Percentiles rank a stretch among this genome's conserved stretches.
Evolutionary conservation across 208 protist genomes (phyloP).

Genomic region (Tritrichomonas musculus): DNA sequence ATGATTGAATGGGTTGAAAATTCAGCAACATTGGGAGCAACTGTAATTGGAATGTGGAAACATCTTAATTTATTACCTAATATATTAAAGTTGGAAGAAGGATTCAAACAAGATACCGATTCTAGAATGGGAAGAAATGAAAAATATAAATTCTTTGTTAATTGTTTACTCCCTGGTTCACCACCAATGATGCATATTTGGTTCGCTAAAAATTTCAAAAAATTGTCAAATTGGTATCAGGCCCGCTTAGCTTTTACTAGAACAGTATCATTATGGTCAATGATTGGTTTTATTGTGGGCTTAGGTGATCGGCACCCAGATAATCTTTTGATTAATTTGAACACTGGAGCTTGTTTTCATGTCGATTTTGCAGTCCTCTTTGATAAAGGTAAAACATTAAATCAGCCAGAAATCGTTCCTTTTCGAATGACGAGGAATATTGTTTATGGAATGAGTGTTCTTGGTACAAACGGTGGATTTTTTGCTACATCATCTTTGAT

Average conservation of each 20-base stretch:
- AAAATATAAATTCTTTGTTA: background rate
- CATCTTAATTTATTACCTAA: background rate
- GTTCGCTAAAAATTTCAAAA: constrained; percentile 71
- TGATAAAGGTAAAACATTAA: constrained; percentile 79
- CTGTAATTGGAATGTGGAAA: background rate
- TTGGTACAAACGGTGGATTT: constrained; percentile 77
- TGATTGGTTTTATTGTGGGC: constrained; percentile 83
- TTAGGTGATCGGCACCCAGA: constrained; percentile 77
- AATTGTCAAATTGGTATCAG: constrained; percentile 73
- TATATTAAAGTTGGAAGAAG: background rate
- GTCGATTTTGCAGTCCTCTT: constrained; percentile 88
- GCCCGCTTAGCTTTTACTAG: constrained; percentile 70
- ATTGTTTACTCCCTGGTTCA: constrained; percentile 57
- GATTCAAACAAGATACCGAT: background rate
- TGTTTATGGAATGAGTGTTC: constrained; percentile 79
- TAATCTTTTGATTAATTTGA: constrained; percentile 80
- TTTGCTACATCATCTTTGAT: constrained; percentile 66
- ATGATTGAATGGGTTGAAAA: constrained; percentile 36
- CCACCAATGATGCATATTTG: constrained; percentile 78
- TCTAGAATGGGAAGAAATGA: background rate
- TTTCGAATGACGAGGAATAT: constrained; percentile 91
- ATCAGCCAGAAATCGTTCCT: constrained; percentile 79
- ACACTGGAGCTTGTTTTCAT: constrained; percentile 53
- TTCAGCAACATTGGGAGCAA: background rate
- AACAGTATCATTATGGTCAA: constrained; percentile 77